Conservation (phyloP, 495 filamentous ascomycete species). For the Cercophora sp. region DNA sequence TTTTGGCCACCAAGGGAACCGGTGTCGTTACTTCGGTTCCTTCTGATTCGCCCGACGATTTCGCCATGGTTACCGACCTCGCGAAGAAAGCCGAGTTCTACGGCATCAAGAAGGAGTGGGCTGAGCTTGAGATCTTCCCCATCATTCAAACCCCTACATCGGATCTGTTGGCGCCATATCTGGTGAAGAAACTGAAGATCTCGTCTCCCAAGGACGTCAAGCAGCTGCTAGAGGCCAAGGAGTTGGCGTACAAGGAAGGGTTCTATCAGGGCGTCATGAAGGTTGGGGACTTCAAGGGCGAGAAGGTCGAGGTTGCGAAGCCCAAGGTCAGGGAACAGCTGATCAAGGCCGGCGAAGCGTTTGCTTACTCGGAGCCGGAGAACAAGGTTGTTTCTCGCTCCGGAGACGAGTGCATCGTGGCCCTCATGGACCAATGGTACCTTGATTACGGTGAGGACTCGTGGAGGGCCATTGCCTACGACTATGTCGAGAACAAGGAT, state of each 20-base stretch:
- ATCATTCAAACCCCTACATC: conserved; percentile 90
- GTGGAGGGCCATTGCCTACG: conserved; percentile 67
- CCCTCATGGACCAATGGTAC: conserved; percentile 95
- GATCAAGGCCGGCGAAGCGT: conserved; percentile 74
- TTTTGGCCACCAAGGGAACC: conserved; percentile 88
- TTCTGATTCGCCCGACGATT: conserved; percentile 94
- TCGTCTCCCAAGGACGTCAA: conserved; percentile 90
- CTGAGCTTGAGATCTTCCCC: conserved; percentile 76
- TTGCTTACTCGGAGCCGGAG: conserved; percentile 91
- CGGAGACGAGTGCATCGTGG: conserved; percentile 79
- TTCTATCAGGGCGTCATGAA: conserved; percentile 95
- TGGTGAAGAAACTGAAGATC: conserved; percentile 94
- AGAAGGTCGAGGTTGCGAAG: conserved; percentile 81
- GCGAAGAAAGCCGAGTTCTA: conserved; percentile 98
- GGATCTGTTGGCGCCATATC: conserved; percentile 72
- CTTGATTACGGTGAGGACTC: conserved; percentile 87
- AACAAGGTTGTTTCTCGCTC: conserved; percentile 79
- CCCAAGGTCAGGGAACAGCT: conserved; percentile 77
- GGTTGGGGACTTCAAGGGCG: conserved; percentile 82
- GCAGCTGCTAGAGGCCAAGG: conserved; percentile 88
- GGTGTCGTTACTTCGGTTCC: conserved; percentile 95
- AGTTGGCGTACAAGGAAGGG: conserved; percentile 94
- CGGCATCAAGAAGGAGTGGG: conserved; percentile 96
- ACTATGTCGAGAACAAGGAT: conserved; percentile 61
- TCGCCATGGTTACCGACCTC: conserved; percentile 80